These are phyloP conservation scores for Craterostigma plantagineum DNA, from an alignment of 257 asterid genomes.

Conservation along the genomic window DNA sequence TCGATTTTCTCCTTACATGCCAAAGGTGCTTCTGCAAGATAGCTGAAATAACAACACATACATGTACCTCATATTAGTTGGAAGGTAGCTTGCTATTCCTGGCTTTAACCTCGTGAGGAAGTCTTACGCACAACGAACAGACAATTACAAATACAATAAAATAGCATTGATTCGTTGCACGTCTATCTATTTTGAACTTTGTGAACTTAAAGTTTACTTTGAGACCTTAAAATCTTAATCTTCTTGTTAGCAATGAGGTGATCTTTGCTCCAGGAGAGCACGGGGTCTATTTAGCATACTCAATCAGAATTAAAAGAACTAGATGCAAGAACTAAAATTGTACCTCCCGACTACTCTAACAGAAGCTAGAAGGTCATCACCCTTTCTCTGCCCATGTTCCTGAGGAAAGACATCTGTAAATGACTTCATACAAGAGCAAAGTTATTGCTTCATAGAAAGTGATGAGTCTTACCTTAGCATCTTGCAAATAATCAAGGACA, in stretches of 20 bases:
- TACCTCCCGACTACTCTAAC: conserved; percentile 81
- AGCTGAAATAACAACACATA: conserved; percentile 27
- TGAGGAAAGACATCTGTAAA: conserved; percentile 13
- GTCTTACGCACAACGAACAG: no score
- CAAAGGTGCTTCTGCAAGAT: conserved; percentile 79
- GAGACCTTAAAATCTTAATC: neutral
- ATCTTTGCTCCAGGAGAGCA: neutral
- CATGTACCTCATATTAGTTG: conserved; percentile 7
- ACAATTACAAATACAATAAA: no score
- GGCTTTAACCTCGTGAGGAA: no score
- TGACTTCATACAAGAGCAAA: conserved; percentile 5
- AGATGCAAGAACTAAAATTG: conserved; percentile 4
- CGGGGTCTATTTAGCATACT: neutral
- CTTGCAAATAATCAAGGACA: conserved; percentile 67
- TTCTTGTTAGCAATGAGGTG: neutral
- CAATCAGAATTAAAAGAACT: neutral
- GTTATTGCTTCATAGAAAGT: conserved; percentile 8
- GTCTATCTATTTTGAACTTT: neutral
- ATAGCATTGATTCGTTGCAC: no score
- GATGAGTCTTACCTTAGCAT: conserved; percentile 42
- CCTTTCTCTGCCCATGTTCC: conserved; percentile 74
- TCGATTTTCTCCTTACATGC: conserved; percentile 60
- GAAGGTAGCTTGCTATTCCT: no score
- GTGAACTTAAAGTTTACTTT: neutral
- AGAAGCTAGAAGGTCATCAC: conserved; percentile 84